Conservation (phyloP, 225 moss, liverwort and hornwort species). For the Antitrichia curtipendula region DNA sequence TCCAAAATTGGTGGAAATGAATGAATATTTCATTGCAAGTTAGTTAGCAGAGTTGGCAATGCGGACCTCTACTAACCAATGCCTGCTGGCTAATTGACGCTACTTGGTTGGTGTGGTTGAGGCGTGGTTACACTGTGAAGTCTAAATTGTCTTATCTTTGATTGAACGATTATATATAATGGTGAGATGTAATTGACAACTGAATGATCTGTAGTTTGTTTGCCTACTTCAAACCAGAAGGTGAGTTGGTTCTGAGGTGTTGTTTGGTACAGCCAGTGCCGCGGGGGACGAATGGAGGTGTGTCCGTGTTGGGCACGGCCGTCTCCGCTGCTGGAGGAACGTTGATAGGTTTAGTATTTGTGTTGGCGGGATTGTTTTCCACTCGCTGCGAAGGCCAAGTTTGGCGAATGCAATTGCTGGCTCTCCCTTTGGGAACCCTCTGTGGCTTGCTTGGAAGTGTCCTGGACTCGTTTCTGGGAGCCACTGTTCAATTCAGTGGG, state of each 20-base stretch:
- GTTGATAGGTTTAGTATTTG: conserved; percentile 60
- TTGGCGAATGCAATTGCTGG: conserved; percentile 43
- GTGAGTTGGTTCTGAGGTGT: background rate
- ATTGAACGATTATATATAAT: background rate
- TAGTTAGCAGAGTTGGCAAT: background rate
- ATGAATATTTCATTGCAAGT: background rate
- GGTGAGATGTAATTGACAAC: background rate
- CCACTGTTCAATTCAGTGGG: conserved; percentile 85
- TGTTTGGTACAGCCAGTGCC: conserved; percentile 53
- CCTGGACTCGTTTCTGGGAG: conserved; percentile 76
- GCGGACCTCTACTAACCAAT: background rate
- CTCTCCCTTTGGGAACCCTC: conserved; percentile 50
- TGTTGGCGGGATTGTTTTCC: conserved; percentile 48
- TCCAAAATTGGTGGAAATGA: background rate
- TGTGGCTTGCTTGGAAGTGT: conserved; percentile 80
- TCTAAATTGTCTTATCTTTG: background rate
- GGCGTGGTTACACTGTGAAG: background rate
- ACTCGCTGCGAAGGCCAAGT: conserved; percentile 33
- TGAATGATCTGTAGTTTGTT: background rate
- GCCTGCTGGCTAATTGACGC: background rate
- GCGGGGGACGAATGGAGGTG: conserved; percentile 82
- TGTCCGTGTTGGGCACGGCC: conserved; percentile 56
- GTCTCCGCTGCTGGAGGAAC: conserved; percentile 74
- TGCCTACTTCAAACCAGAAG: background rate
- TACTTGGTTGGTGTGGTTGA: background rate